A percentile compares a stretch with the other conserved stretches of the same genome.
phyloP scores from a whole-genome alignment of 345 rosid species.

The Pistacia vera region DNA sequence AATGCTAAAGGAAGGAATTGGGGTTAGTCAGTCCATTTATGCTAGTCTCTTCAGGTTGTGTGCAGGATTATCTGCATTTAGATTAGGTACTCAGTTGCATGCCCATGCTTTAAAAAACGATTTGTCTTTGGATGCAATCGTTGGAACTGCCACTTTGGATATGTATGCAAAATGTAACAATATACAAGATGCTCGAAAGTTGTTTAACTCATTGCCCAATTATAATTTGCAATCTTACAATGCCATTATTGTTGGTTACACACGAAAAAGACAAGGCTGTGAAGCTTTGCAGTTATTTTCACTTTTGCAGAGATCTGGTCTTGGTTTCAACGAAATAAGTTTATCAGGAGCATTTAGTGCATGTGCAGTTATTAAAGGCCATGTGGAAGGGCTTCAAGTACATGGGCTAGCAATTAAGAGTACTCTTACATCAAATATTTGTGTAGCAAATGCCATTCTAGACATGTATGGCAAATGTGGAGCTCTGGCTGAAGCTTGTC shows the following conservation, averaged over 20 bases:
- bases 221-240: conserved; percentile 74
- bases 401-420: conserved; percentile 71
- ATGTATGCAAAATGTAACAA: conserved; percentile 90
- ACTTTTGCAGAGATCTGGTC: conserved; percentile 52
- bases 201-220: conserved; percentile 60
- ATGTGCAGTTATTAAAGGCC: conserved; percentile 68
- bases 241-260: conserved; percentile 81
- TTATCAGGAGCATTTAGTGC: conserved; percentile 88
- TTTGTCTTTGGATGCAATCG: conserved; percentile 67
- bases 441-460: conserved; percentile 80
- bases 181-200: conserved; percentile 62
- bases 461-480: conserved; percentile 95
- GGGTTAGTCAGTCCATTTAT: conserved; percentile 77
- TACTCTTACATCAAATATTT: conserved; percentile 41
- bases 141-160: conserved; percentile 87
- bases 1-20: conserved; percentile 56
- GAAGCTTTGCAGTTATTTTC: conserved; percentile 66
- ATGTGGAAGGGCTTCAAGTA: conserved; percentile 69
- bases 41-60: conserved; percentile 88
- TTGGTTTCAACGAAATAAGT: conserved; percentile 78
- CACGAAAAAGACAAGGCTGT: conserved; percentile 54
- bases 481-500: conserved; percentile 68
- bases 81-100: conserved; percentile 78
- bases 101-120: conserved; percentile 70
- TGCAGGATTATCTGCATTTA: conserved; percentile 59